phyloP scores from a whole-genome alignment of 495 filamentous ascomycete species.

The Sabuloglossum arenarium region DNA sequence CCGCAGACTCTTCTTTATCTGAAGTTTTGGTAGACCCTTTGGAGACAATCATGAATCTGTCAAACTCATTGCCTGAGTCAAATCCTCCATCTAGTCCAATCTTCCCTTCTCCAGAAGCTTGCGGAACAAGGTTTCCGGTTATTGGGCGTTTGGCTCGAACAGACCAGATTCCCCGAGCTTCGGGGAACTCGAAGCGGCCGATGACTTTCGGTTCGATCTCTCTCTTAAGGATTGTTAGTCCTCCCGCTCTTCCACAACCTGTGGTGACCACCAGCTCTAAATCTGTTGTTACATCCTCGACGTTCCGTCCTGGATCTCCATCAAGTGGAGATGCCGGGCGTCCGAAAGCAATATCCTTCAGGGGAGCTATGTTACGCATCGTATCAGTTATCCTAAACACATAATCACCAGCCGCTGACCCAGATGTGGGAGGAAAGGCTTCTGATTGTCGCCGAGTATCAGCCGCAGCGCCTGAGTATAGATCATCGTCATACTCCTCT shows the following conservation, averaged over 20 bases:
- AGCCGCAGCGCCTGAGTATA: constrained; percentile 30
- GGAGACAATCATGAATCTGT: constrained; percentile 40
- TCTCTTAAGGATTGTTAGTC: constrained; percentile 51
- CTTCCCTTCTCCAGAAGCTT: constrained; percentile 6
- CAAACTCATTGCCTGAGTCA: constrained; percentile 29
- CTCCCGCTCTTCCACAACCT: constrained; percentile 47
- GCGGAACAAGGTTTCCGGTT: constrained; percentile 20
- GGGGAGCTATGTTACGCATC: constrained; percentile 54
- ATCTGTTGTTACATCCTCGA: constrained; percentile 25
- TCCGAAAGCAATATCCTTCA: constrained; percentile 49
- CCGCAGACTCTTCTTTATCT: constrained; percentile 19
- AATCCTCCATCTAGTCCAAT: constrained; percentile 14
- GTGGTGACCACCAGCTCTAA: constrained; percentile 52
- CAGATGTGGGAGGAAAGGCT: constrained; percentile 7
- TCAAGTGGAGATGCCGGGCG: constrained; percentile 22
- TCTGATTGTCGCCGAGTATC: constrained; percentile 14
- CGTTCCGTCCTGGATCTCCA: constrained; percentile 23
- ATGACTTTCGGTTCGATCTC: constrained; percentile 47
- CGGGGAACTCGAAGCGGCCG: constrained; percentile 37
- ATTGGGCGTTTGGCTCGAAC: constrained; percentile 36
- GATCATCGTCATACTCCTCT: constrained; percentile 54
- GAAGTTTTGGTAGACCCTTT: constrained; percentile 5
- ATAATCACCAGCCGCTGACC: constrained; percentile 34
- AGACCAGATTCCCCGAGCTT: constrained; percentile 41
- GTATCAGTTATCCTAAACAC: constrained; percentile 56